Conservation (phyloP, 805 yeast species). For the Candida namnaoensis region DNA sequence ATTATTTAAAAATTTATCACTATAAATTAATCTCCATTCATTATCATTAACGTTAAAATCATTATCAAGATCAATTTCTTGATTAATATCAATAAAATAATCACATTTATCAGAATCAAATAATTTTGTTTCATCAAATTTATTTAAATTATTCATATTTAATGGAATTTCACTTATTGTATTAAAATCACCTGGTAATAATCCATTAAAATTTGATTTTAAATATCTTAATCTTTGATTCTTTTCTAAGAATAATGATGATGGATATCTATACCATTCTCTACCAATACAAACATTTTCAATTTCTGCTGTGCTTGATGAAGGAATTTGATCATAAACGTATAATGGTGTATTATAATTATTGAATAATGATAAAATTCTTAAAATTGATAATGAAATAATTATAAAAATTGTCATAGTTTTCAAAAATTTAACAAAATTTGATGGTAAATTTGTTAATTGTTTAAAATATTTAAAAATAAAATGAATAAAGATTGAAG, state of each 20-base stretch:
- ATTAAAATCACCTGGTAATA: conserved; percentile 79
- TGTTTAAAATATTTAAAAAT: conserved; percentile 3
- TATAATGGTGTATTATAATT: conserved; percentile 71
- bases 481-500: conserved; percentile 38
- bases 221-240: conserved; percentile 59
- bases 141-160: conserved; percentile 70
- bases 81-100: conserved; percentile 58
- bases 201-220: conserved; percentile 73
- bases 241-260: conserved; percentile 71
- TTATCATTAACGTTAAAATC: not conserved
- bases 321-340: conserved; percentile 39
- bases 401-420: conserved; percentile 6
- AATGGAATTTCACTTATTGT: conserved; percentile 49
- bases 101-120: conserved; percentile 47
- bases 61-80: conserved; percentile 30
- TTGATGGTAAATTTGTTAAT: too few relatives aligned
- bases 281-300: conserved; percentile 80
- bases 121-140: conserved; percentile 53
- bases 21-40: conserved; percentile 40
- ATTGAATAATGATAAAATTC: conserved; percentile 50
- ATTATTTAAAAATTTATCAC: conserved; percentile 44
- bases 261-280: conserved; percentile 92
- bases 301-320: conserved; percentile 8
- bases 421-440: not conserved
- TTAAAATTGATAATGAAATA: conserved; percentile 28